Conservation (phyloP, 2,329 filamentous ascomycete species). For the Pseudocercospora crystallina region DNA sequence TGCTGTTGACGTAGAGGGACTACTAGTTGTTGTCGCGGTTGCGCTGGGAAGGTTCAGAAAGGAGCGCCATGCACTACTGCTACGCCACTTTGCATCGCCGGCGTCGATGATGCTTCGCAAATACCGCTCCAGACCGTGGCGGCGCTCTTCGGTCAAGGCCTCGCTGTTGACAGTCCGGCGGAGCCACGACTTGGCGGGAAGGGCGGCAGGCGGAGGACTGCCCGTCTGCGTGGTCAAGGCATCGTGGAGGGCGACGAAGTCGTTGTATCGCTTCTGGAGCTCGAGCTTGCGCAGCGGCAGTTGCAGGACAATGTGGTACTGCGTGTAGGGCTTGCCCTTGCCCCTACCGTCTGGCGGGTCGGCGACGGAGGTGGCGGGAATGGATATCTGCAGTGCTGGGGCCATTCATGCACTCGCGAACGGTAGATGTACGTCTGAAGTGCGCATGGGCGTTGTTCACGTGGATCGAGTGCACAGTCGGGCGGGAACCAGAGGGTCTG, state of each 20-base stretch:
- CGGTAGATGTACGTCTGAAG: no score
- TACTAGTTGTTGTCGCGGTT: conserved; percentile 36
- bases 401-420: conserved; percentile 36
- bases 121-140: conserved; percentile 67
- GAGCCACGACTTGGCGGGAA: conserved; percentile 77
- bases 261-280: conserved; percentile 78
- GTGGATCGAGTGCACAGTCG: conserved; percentile 1
- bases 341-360: conserved; percentile 38
- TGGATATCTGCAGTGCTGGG: conserved; percentile 46
- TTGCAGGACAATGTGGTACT: conserved; percentile 76
- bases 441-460: not conserved
- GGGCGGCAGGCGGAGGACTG: conserved; percentile 62
- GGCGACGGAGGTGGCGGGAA: conserved; percentile 52
- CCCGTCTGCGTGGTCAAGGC: conserved; percentile 61
- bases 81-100: conserved; percentile 74
- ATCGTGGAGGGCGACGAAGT: conserved; percentile 68
- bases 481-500: not conserved
- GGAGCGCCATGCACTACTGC: conserved; percentile 68
- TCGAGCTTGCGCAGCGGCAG: conserved; percentile 74
- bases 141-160: conserved; percentile 69
- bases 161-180: conserved; percentile 68
- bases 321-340: conserved; percentile 70
- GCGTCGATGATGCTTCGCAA: conserved; percentile 69
- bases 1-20: conserved; percentile 1
- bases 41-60: conserved; percentile 70